Conservation (phyloP, 768 basidiomycete species). For the Termitomyces sp. region DNA sequence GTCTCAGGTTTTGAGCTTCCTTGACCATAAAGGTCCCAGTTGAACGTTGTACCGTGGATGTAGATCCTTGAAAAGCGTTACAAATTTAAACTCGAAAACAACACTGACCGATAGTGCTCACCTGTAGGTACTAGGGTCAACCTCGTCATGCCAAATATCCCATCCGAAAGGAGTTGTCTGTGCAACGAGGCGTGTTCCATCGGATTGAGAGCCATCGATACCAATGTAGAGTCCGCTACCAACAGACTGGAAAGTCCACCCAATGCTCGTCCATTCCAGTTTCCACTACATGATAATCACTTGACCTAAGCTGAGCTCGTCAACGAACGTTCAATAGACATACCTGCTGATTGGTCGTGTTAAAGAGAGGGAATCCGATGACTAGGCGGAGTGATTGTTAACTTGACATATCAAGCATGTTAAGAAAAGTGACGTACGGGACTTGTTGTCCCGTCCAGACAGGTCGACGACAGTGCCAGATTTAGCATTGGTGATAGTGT, state of each 20-base stretch:
- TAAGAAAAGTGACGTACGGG: slow-evolving; percentile 33
- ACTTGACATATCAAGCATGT: neutral
- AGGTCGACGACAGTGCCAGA: slow-evolving; percentile 53
- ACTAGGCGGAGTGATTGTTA: neutral
- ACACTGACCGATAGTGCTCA: slow-evolving; percentile 21
- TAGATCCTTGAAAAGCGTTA: slow-evolving; percentile 37
- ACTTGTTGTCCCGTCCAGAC: slow-evolving; percentile 48
- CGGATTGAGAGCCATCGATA: slow-evolving; percentile 32
- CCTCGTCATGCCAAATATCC: slow-evolving; percentile 49
- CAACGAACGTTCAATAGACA: slow-evolving; percentile 1
- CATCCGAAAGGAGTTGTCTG: slow-evolving; percentile 37
- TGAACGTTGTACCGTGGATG: slow-evolving; percentile 40
- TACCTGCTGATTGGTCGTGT: slow-evolving; percentile 51
- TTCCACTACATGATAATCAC: slow-evolving; percentile 40
- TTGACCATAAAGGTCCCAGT: slow-evolving; percentile 46
- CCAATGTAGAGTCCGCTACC: slow-evolving; percentile 41
- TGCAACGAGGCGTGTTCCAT: slow-evolving; percentile 44
- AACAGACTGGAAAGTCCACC: slow-evolving; percentile 43
- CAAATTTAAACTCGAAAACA: neutral
- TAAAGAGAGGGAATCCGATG: slow-evolving; percentile 42
- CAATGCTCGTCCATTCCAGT: slow-evolving; percentile 35
- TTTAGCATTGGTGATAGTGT: slow-evolving; percentile 51
- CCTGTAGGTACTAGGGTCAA: slow-evolving; percentile 40
- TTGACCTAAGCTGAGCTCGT: neutral
- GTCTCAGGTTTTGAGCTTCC: slow-evolving; percentile 47